Conservation (phyloP, 306 rosid species). For the Astragalus glycyphyllos region DNA sequence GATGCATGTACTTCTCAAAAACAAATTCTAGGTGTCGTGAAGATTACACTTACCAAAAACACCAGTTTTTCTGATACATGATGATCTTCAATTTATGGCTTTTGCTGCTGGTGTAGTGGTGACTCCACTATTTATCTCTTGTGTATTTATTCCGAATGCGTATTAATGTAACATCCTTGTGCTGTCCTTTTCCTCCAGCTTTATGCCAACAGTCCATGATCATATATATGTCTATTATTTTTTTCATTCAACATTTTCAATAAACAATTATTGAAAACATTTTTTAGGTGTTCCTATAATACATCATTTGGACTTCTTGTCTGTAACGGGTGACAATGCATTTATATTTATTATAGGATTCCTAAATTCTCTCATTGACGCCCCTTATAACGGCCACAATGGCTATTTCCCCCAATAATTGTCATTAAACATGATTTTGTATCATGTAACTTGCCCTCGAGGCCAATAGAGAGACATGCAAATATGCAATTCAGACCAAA, state of each 20-base stretch:
- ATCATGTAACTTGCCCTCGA: too few relatives aligned
- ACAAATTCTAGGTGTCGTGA: constrained; percentile 25
- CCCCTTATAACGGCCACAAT: too few relatives aligned
- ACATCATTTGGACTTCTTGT: too few relatives aligned
- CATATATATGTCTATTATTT: neutral
- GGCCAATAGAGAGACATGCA: too few relatives aligned
- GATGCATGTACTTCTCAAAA: neutral
- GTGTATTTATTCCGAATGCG: constrained; percentile 38
- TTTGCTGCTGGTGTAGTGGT: constrained; percentile 26
- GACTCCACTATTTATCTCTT: constrained; percentile 17
- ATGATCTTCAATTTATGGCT: constrained; percentile 36
- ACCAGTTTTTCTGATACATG: constrained; percentile 32
- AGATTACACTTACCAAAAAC: constrained; percentile 50
- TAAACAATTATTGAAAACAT: too few relatives aligned
- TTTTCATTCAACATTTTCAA: constrained; percentile 2
- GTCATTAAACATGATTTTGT: too few relatives aligned
- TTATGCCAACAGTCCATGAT: constrained; percentile 3
- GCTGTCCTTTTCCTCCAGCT: constrained; percentile 62
- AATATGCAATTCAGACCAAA: too few relatives aligned
- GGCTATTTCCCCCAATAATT: too few relatives aligned
- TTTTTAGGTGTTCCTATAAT: too few relatives aligned
- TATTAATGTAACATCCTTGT: constrained; percentile 42
- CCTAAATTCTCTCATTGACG: too few relatives aligned
- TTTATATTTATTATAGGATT: too few relatives aligned
- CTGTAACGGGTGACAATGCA: too few relatives aligned